phyloP scores from a whole-genome alignment of 164 flowering plant species.

The Annona cherimola region DNA sequence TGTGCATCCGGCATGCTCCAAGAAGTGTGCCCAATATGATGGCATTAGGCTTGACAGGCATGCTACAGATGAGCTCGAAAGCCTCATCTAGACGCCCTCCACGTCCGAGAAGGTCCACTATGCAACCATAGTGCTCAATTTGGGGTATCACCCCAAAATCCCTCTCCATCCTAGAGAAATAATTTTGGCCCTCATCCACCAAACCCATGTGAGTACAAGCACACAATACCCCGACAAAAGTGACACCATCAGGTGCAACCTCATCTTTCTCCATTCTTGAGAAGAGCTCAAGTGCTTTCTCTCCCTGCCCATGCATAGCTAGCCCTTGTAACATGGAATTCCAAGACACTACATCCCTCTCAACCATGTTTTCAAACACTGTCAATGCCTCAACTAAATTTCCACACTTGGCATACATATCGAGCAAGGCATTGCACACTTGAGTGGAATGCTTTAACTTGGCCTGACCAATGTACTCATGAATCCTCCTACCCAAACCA shows the following conservation, averaged over 20 bases:
- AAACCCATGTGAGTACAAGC: conserved; percentile 25
- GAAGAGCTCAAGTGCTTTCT: conserved; percentile 31
- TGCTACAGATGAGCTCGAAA: conserved; percentile 17
- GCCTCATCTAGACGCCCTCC: conserved; percentile 24
- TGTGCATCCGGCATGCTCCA: conserved; percentile 32
- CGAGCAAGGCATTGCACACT: conserved; percentile 65
- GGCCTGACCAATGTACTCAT: conserved; percentile 36
- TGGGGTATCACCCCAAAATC: conserved; percentile 30
- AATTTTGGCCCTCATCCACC: conserved; percentile 16
- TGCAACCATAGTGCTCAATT: conserved; percentile 32
- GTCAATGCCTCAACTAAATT: conserved; percentile 38
- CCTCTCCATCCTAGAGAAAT: conserved; percentile 20
- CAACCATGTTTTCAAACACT: conserved; percentile 38
- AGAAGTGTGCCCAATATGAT: conserved; percentile 65
- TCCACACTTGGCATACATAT: conserved; percentile 88
- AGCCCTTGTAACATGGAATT: conserved; percentile 72
- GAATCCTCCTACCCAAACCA: conserved; percentile 56
- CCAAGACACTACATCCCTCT: conserved; percentile 71
- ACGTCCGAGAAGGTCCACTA: conserved; percentile 27
- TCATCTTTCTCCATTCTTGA: conserved; percentile 52
- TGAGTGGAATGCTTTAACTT: conserved; percentile 25
- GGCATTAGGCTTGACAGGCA: conserved; percentile 31
- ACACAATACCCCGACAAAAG: conserved; percentile 23
- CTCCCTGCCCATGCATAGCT: conserved; percentile 66
- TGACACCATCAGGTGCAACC: conserved; percentile 19